These are phyloP conservation scores for Pseudofabraea citricarpa DNA, from an alignment of 2,329 filamentous ascomycete species.

Conservation along the genomic window DNA sequence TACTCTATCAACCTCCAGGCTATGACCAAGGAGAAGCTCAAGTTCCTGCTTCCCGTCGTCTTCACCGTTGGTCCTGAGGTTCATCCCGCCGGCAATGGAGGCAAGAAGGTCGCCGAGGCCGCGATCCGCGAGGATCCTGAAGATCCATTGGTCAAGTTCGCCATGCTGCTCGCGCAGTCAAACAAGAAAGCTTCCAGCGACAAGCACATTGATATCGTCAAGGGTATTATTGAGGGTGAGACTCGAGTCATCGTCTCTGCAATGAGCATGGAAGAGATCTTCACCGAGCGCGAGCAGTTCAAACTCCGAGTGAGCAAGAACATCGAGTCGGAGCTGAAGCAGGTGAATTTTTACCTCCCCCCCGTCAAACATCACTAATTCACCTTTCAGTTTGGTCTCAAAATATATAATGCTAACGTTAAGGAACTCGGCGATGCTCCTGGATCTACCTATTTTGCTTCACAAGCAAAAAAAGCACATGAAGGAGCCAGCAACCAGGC, in stretches of 20 bases:
- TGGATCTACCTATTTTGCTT: constrained; percentile 78
- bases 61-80: constrained; percentile 71
- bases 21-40: constrained; percentile 86
- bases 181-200: constrained; percentile 35
- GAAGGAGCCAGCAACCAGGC: constrained; percentile 82
- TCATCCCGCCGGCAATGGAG: constrained; percentile 15
- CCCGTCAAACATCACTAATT: neutral
- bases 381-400: constrained; percentile 69
- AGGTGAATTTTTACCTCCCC: neutral
- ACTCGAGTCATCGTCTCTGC: constrained; percentile 76
- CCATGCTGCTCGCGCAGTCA: constrained; percentile 68
- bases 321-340: constrained; percentile 49
- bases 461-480: constrained; percentile 76
- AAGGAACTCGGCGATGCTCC: constrained; percentile 84
- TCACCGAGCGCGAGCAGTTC: constrained; percentile 71
- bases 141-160: constrained; percentile 74
- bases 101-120: constrained; percentile 7
- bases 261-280: constrained; percentile 87
- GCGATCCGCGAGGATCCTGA: constrained; percentile 41
- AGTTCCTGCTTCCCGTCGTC: constrained; percentile 76
- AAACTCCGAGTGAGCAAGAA: constrained; percentile 71
- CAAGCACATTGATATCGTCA: constrained; percentile 76
- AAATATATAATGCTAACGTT: constrained; percentile 69
- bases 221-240: constrained; percentile 86
- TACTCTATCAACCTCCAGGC: constrained; percentile 53